Base-by-base conservation (phyloP, 2,329 filamentous ascomycete species). In the Aureobasidium sp. region DNA sequence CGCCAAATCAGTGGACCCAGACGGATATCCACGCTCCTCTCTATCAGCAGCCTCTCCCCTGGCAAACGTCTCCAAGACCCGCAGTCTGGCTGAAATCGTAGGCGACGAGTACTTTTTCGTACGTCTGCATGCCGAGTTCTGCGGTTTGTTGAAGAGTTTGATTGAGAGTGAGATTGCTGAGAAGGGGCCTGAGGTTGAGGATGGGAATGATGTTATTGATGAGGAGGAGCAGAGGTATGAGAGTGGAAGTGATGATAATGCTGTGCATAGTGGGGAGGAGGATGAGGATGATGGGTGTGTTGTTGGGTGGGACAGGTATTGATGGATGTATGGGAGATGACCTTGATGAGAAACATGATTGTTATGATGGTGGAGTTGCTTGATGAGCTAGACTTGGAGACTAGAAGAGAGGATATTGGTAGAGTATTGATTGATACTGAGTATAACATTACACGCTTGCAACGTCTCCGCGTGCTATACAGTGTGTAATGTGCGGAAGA, bases 21-120 rank as follows among this genome's bases (percentile, higher is more conserved):
- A 63, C 25, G 61, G 61, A 15, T 63, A 59, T 25, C 61, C 61
- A 39, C 44, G 61, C 32, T 63, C 61, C 21, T 55, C 59, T 10
- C 27, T 55, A 3, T 49, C 44, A 6, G 59, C 49, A 6, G 32
- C 49, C 16, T 61, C 59, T 13, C 47, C 34, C 5, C 21, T 63
- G 13, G 44, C 53, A 16, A 62, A 62, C 10, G 52, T 62, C 11
- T 37, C 53, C 30, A 59, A 63, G 25, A 58, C 53, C 6, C 36
- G 47, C 16, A 41, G 39, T 63, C 42, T 62, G 59, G 42, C 41
- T 32, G 37, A 42, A 36, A 55, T 54, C 11, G 36, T 45, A 11
- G 54, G 55, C 25, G 55, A 59, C 3, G 15, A 63, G 41, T 57
- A 50, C 30, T 63, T 63, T 16, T 63, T 63, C 29, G 61, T 59